A percentile compares a stretch with the other conserved stretches of the same genome.
Evolutionary conservation across 345 rosid genomes (phyloP).

Genomic region (Anacardium occidentale): DNA sequence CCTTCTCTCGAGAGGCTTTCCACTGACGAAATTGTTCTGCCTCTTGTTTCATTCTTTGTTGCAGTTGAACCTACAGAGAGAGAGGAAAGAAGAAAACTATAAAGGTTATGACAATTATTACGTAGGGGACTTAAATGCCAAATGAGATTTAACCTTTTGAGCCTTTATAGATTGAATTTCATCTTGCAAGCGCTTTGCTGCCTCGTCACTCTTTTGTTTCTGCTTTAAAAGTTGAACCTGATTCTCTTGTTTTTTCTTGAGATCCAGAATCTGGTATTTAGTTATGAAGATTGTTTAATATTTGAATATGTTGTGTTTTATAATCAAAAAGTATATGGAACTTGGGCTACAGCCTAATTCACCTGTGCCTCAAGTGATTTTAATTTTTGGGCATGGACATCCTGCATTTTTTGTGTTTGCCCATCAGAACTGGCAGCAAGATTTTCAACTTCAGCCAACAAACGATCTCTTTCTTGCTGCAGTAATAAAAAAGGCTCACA

Average conservation of each 20-base stretch:
- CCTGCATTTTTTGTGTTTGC: constrained; percentile 79
- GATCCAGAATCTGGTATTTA: constrained; percentile 70
- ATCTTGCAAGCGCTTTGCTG: constrained; percentile 82
- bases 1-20: constrained; percentile 97
- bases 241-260: constrained; percentile 93
- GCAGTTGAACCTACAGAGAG: constrained; percentile 79
- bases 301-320: neutral
- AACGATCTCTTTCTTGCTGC: constrained; percentile 92
- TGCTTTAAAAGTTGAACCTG: constrained; percentile 95
- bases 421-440: constrained; percentile 80
- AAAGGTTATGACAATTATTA: neutral
- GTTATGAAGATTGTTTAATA: constrained; percentile 14
- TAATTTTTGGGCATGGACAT: constrained; percentile 75
- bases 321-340: neutral
- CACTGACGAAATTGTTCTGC: constrained; percentile 97
- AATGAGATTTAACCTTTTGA: constrained; percentile 60
- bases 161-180: constrained; percentile 96
- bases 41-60: constrained; percentile 95
- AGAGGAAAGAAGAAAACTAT: constrained; percentile 13
- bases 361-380: constrained; percentile 90
- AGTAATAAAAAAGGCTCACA: constrained; percentile 19
- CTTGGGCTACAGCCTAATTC: constrained; percentile 16
- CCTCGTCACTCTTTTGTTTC: constrained; percentile 96
- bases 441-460: constrained; percentile 84
- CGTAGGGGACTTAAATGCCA: neutral